These are phyloP conservation scores for Ambrosiella xylebori DNA, from an alignment of 2,329 filamentous ascomycete genomes.

Conservation along the genomic window DNA sequence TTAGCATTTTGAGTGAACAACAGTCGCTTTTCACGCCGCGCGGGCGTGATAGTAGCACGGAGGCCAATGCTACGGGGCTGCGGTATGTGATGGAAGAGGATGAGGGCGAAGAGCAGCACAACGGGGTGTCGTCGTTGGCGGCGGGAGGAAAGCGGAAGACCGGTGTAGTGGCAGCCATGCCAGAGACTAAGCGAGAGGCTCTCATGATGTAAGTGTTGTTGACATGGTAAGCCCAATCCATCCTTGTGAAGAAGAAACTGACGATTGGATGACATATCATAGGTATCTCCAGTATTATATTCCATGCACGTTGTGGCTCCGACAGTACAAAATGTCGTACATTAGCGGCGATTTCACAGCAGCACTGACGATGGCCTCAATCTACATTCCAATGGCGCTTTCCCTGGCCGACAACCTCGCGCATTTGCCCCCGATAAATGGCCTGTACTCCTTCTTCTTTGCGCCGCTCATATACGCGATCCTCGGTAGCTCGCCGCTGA, in stretches of 20 bases:
- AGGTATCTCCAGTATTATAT: slow-evolving; percentile 90
- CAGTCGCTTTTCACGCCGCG: slow-evolving; percentile 2
- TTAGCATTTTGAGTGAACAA: slow-evolving; percentile 7
- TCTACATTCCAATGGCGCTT: slow-evolving; percentile 94
- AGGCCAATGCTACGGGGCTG: background rate
- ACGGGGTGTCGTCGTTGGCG: too few relatives aligned
- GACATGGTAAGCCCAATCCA: background rate
- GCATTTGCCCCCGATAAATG: slow-evolving; percentile 84
- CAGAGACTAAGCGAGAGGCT: slow-evolving; percentile 1
- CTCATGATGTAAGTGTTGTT: slow-evolving; percentile 6
- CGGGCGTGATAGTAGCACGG: background rate
- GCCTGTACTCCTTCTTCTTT: slow-evolving; percentile 85
- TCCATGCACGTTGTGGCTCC: slow-evolving; percentile 78
- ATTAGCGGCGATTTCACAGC: slow-evolving; percentile 74
- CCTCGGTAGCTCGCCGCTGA: slow-evolving; percentile 76
- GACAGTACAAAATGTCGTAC: slow-evolving; percentile 68
- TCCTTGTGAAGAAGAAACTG: background rate
- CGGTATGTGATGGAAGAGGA: slow-evolving; percentile 1
- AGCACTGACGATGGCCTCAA: slow-evolving; percentile 89
- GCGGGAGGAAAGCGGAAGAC: background rate
- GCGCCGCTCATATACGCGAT: slow-evolving; percentile 83
- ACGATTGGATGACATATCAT: background rate
- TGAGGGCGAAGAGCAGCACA: background rate
- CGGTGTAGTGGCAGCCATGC: background rate
- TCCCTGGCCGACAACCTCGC: slow-evolving; percentile 85